Conservation (phyloP, 129 eudicot species). For the Lactuca sativa region DNA sequence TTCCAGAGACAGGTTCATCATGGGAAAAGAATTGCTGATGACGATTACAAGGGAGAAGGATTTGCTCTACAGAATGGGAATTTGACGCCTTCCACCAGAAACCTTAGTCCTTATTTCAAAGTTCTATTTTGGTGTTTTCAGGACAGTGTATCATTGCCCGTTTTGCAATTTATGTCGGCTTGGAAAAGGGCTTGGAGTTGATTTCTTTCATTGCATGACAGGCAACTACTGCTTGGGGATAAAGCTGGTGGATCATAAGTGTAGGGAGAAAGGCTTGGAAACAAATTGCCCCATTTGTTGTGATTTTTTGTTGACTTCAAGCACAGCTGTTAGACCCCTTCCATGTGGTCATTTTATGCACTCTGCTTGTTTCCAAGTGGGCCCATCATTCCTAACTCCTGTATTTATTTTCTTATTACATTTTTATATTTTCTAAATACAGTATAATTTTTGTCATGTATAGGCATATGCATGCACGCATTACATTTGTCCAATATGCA, state of each 20-base stretch:
- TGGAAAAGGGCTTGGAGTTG: constrained; percentile 90
- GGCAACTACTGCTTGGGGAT: constrained; percentile 89
- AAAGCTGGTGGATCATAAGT: constrained; percentile 85
- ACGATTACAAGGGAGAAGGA: too few species aligned
- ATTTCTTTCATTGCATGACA: constrained; percentile 98
- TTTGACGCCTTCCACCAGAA: too few species aligned
- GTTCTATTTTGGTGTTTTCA: background rate
- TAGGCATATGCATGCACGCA: constrained; percentile 90
- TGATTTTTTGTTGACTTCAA: constrained; percentile 92
- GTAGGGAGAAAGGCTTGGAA: constrained; percentile 96
- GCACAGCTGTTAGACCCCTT: constrained; percentile 82
- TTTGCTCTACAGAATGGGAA: too few species aligned
- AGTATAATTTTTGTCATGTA: background rate
- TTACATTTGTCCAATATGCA: constrained; percentile 92
- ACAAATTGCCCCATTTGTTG: constrained; percentile 98
- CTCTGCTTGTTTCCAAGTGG: constrained; percentile 97
- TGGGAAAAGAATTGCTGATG: too few species aligned
- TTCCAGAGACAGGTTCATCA: too few species aligned
- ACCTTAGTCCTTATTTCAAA: too few species aligned
- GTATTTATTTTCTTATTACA: background rate
- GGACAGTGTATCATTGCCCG: constrained; percentile 95
- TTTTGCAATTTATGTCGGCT: constrained; percentile 96
- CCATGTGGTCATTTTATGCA: constrained; percentile 99
- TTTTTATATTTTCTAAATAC: background rate
- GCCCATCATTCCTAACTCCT: background rate